Base-by-base conservation (phyloP, 805 yeast genomes). In the Brettanomyces nanus region DNA sequence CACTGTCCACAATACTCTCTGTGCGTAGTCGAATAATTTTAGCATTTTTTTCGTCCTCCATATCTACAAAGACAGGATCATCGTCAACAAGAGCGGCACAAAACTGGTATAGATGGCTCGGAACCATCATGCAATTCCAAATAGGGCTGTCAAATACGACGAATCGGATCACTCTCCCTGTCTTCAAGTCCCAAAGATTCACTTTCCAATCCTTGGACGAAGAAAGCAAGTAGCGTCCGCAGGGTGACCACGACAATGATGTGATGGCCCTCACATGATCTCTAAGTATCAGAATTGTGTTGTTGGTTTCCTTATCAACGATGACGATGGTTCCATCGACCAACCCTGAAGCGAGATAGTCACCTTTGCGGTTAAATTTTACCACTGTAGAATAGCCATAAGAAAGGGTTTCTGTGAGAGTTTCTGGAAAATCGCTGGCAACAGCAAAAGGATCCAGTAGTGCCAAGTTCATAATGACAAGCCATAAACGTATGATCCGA, bases 401-500 rank as follows among this genome's bases (percentile, higher is more conserved):
- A 10, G 73, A 73, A 10, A 86, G 61, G 0, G 89, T 77, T 43
- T 77, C 77, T 2, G 82, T 72, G n/a, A 85, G 70, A 1, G 80
- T 71, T 43, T 89, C 95, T 0, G 97, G 97, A 50, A 74, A 89
- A 53, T 89, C 97, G 52, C 85, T 86, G 17, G 95, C 80, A 18
- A 90, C 87, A 2, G 90, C 77, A 57, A 86, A 85, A 3, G 97
- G 97, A 58, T 89, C 97, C 45, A 85, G 74, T 19, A 90, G 68
- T 7, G 92, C 69, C 25, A 87, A 65, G 57, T 89, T 89, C 92
- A 85, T 85, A 5, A 29, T n/a, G n/a, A n/a, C n/a, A n/a, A n/a
- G n/a, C n/a, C n/a, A n/a, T n/a, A n/a, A n/a, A n/a, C n/a, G n/a
- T n/a, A n/a, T n/a, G n/a, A n/a, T n/a, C n/a, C n/a, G n/a, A n/a